Base-by-base conservation (phyloP, 2,329 filamentous ascomycete species). In the Fusarium pininemorale region DNA sequence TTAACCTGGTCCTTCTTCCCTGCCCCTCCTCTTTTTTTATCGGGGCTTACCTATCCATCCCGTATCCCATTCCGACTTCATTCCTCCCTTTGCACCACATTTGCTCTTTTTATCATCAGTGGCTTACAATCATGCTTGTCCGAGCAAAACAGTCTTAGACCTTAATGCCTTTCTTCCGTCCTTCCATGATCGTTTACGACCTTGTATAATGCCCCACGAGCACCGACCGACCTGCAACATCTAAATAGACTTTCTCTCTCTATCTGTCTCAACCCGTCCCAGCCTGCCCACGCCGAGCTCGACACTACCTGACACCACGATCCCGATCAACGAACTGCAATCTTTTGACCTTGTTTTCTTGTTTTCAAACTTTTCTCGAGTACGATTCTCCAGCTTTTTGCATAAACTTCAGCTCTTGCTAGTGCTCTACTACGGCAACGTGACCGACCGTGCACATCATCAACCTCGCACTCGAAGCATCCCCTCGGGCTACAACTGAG, bases 1-100 rank as follows among this genome's bases (percentile, higher is more conserved):
- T 56, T 63, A 66, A 54, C 58, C 54, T 72, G 39, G 62, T 42
- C 30, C 51, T 65, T 57, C 73, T 71, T 50, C 75, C 75, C 75
- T 73, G 75, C 76, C 76, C 76, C 76, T 75, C 66, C 74, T 71
- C 73, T 77, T 78, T 76, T 76, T 74, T 58, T 58, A 69, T 69
- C 72, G 63, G 71, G 69, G 67, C 63, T 67, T 67, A 67, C 61
- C 59, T 66, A 69, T 70, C 73, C 67, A 69, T 78, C 66, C 74
- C 55, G 67, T 70, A 70, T 70, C 66, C 66, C 35, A 70, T 70
- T 69, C 74, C 63, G 58, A 70, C 72, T 68, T 74, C 68, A 72
- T 76, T 74, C 71, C 54, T 72, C 67, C 70, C 75, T 66, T 75
- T 76, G 63, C 68, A 72, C 63, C 62, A 70, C 57, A 63, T 72